Conservation (phyloP, 2,329 filamentous ascomycete genomes). For the Epichloe glyceriae region DNA sequence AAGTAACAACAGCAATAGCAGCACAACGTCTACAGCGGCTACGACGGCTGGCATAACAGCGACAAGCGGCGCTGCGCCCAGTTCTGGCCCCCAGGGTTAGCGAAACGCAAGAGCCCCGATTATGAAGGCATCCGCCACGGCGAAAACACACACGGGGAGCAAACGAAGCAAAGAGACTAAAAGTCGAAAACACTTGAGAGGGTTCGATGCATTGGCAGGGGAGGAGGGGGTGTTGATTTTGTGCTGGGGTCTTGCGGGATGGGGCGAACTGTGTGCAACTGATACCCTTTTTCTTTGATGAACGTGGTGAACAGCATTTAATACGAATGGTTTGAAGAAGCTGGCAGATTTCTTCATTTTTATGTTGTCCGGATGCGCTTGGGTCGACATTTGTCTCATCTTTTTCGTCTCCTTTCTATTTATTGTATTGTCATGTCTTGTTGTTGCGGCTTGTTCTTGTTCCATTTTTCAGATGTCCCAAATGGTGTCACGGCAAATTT, state of each 20-base stretch:
- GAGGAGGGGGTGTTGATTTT: not conserved
- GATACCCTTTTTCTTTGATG: constrained; percentile 7
- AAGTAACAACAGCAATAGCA: constrained; percentile 10
- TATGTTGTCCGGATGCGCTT: not conserved
- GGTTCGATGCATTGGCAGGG: not conserved
- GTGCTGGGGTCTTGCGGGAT: not conserved
- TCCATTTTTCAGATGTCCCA: too few species aligned
- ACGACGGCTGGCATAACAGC: constrained; percentile 6
- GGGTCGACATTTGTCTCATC: too few species aligned
- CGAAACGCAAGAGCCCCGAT: constrained; percentile 48
- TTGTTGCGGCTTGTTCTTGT: too few species aligned
- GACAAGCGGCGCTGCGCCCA: constrained; percentile 8
- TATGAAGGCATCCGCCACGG: constrained; percentile 25
- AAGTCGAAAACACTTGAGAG: constrained; percentile 28
- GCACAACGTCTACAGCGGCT: constrained; percentile 7
- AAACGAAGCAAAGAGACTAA: constrained; percentile 40
- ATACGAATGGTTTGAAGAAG: not conserved
- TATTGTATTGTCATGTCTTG: too few species aligned
- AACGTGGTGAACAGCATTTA: not conserved
- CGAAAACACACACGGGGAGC: constrained; percentile 27
- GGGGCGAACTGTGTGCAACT: not conserved
- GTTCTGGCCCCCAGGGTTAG: constrained; percentile 8
- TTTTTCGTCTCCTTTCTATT: too few species aligned
- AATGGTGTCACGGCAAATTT: too few species aligned
- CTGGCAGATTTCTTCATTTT: not conserved